Conservation (phyloP, 352 stramenopile species). For the Phytophthora foliorum region DNA sequence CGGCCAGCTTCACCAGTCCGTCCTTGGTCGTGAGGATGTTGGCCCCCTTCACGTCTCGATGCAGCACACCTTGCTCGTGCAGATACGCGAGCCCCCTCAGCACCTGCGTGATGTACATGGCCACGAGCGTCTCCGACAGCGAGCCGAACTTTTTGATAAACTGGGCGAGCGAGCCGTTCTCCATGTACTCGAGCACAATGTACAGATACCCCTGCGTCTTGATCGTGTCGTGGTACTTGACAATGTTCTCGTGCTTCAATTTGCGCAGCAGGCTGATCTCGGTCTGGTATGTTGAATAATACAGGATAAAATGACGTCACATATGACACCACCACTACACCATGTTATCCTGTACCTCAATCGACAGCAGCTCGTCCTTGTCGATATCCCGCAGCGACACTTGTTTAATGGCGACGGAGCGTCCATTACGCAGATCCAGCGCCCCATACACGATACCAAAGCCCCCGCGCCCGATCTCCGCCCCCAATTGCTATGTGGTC, state of each 20-base stretch:
- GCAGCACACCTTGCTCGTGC: conserved; percentile 93
- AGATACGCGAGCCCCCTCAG: conserved; percentile 91
- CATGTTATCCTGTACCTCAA: conserved; percentile 57
- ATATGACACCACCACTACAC: not conserved
- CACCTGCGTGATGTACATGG: conserved; percentile 95
- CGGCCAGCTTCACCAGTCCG: conserved; percentile 92
- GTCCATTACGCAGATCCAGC: conserved; percentile 83
- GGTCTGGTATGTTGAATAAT: conserved; percentile 44
- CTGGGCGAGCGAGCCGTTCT: conserved; percentile 93
- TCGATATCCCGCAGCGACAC: conserved; percentile 87
- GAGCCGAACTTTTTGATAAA: conserved; percentile 95
- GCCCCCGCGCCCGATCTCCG: conserved; percentile 92
- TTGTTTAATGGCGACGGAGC: conserved; percentile 90
- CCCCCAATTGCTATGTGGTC: conserved; percentile 83
- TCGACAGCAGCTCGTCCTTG: conserved; percentile 85
- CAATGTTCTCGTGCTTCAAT: conserved; percentile 96
- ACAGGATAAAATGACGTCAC: conserved; percentile 6
- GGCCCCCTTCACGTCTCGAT: conserved; percentile 94
- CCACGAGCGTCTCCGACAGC: conserved; percentile 91
- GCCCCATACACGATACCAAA: conserved; percentile 93
- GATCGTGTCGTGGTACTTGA: conserved; percentile 97
- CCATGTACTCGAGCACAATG: conserved; percentile 95
- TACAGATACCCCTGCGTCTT: conserved; percentile 84
- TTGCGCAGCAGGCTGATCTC: conserved; percentile 95
- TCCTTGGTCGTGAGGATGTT: conserved; percentile 96